Evolutionary conservation across 2,329 filamentous ascomycete genomes (phyloP).

Genomic region (Akanthomyces dipterigenus): DNA sequence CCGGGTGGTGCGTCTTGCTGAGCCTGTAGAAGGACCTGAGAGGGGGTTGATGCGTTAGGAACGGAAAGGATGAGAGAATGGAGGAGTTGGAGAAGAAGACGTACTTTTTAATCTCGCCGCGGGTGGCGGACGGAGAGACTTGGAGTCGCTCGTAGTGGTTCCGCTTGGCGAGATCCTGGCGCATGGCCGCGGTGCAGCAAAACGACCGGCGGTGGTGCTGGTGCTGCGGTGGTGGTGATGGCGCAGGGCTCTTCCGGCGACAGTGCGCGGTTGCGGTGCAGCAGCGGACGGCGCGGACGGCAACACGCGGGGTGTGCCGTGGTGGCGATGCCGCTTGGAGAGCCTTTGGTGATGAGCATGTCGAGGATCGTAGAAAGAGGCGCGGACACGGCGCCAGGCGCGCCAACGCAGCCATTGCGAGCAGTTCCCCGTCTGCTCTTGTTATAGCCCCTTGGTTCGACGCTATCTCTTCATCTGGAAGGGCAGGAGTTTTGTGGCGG

Average conservation of each 20-base stretch:
- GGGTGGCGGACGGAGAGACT: conserved; percentile 61
- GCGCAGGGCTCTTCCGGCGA: neutral
- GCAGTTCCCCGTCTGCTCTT: neutral
- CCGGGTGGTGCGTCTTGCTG: conserved; percentile 87
- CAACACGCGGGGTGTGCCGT: neutral
- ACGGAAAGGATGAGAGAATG: conserved; percentile 9
- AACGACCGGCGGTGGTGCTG: conserved; percentile 19
- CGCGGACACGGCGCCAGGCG: neutral
- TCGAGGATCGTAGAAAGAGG: neutral
- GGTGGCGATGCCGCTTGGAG: neutral
- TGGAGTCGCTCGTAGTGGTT: conserved; percentile 81
- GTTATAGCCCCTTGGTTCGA: neutral
- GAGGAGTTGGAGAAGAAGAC: conserved; percentile 7
- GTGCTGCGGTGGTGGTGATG: neutral
- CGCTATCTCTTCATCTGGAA: neutral
- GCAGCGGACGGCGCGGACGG: neutral
- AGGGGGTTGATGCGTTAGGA: neutral
- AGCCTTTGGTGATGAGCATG: neutral
- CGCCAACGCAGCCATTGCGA: neutral
- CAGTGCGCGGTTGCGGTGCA: neutral
- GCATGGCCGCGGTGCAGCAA: conserved; percentile 12
- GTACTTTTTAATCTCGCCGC: conserved; percentile 78
- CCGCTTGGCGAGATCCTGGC: conserved; percentile 25
- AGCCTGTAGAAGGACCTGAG: conserved; percentile 75
- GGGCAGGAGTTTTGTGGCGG: too few species aligned